Evolutionary conservation across 306 rosid genomes (phyloP).

Genomic region (Cucumis cinereus): DNA sequence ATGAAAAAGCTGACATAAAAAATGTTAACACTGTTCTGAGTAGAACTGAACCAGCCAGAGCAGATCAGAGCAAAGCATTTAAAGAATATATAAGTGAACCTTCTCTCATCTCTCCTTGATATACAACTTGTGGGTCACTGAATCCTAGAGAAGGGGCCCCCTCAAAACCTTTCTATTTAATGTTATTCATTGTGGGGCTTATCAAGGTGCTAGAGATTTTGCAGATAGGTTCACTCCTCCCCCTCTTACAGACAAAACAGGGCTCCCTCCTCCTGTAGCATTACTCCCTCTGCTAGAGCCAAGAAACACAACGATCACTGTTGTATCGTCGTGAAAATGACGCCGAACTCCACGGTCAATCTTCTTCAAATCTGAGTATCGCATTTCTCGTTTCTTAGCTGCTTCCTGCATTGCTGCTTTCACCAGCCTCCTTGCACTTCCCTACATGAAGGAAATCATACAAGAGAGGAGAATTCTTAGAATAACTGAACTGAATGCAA

Average conservation of each 20-base stretch:
- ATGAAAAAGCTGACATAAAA: background rate
- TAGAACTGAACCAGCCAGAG: background rate
- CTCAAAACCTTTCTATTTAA: background rate
- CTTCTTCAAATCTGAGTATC: constrained; percentile 85
- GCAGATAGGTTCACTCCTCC: constrained; percentile 36
- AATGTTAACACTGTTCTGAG: background rate
- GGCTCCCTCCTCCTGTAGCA: constrained; percentile 31
- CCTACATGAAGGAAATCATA: constrained; percentile 27
- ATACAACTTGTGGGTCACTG: constrained; percentile 11
- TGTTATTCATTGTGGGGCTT: constrained; percentile 11
- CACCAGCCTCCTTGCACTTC: constrained; percentile 81
- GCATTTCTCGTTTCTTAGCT: constrained; percentile 91
- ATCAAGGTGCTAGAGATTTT: constrained; percentile 30
- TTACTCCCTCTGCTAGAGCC: constrained; percentile 53
- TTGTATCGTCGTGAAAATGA: constrained; percentile 84
- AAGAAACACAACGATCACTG: constrained; percentile 61
- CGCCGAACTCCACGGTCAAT: constrained; percentile 91
- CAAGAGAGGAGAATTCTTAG: background rate
- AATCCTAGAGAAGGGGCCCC: constrained; percentile 5
- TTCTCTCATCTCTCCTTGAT: constrained; percentile 13
- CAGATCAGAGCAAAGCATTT: background rate
- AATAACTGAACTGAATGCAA: background rate
- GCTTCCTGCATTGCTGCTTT: constrained; percentile 78
- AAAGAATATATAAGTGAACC: constrained; percentile 5
- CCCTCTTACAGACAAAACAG: constrained; percentile 63